Evolutionary conservation across 2,329 filamentous ascomycete species (phyloP).

Genomic region (Dactylellina haptotyla): DNA sequence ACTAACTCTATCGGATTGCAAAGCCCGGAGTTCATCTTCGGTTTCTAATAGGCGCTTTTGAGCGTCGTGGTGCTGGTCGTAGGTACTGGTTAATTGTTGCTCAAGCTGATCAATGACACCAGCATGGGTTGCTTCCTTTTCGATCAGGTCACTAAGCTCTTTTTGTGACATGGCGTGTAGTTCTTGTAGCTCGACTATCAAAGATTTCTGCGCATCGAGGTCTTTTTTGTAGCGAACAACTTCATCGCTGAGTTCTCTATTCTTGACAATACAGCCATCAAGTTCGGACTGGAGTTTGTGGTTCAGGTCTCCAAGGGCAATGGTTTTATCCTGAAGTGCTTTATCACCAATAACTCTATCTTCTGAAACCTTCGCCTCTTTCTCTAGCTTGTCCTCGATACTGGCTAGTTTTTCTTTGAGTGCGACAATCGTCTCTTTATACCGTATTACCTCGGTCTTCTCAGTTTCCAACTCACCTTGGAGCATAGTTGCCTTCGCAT

Average conservation of each 20-base stretch:
- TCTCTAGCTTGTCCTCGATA: neutral
- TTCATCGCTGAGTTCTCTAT: slow-evolving; percentile 59
- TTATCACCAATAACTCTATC: neutral
- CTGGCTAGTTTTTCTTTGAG: slow-evolving; percentile 15
- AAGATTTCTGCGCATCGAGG: slow-evolving; percentile 69
- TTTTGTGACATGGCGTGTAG: slow-evolving; percentile 56
- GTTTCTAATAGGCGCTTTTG: slow-evolving; percentile 58
- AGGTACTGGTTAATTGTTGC: slow-evolving; percentile 93
- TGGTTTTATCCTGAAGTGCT: slow-evolving; percentile 3
- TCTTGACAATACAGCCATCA: slow-evolving; percentile 50
- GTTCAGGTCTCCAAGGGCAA: slow-evolving; percentile 71
- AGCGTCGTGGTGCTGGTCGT: slow-evolving; percentile 81
- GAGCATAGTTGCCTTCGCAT: slow-evolving; percentile 8
- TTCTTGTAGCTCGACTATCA: slow-evolving; percentile 56
- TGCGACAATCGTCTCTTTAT: neutral
- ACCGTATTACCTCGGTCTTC: neutral
- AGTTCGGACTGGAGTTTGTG: slow-evolving; percentile 62
- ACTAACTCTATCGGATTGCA: slow-evolving; percentile 79
- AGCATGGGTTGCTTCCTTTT: slow-evolving; percentile 86
- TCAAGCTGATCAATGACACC: slow-evolving; percentile 94
- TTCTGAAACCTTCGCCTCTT: slow-evolving; percentile 9
- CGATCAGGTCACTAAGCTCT: slow-evolving; percentile 65
- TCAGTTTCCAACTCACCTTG: slow-evolving; percentile 9
- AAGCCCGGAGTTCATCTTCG: slow-evolving; percentile 63
- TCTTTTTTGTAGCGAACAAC: slow-evolving; percentile 68